Conservation (phyloP, 2,329 filamentous ascomycete genomes). For the Colletotrichum horii region DNA sequence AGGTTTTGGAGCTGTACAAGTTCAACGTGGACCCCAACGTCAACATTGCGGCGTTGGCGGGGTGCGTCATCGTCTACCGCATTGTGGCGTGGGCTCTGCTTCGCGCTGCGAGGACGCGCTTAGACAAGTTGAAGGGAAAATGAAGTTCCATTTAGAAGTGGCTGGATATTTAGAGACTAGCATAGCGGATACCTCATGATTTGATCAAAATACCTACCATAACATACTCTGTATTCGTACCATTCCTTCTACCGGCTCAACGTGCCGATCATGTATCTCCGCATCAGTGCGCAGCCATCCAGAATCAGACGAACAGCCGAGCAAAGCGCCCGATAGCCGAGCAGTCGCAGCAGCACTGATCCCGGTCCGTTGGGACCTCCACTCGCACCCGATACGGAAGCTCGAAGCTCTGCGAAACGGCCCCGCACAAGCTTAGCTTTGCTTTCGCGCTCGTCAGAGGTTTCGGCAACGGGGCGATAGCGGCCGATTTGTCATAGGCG, state of each 20-base stretch:
- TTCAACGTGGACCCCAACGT: slow-evolving; percentile 65
- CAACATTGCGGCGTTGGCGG: slow-evolving; percentile 67
- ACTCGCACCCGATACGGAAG: slow-evolving; percentile 2
- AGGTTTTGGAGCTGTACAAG: slow-evolving; percentile 72
- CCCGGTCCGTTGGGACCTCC: not conserved
- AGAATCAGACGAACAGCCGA: slow-evolving; percentile 12
- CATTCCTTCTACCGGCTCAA: not conserved
- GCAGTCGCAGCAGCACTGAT: slow-evolving; percentile 9
- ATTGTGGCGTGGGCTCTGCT: slow-evolving; percentile 66
- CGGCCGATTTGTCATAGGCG: slow-evolving; percentile 18
- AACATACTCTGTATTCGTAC: too few species aligned
- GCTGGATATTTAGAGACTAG: not conserved
- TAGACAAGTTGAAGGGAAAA: slow-evolving; percentile 44
- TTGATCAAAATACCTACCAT: not conserved
- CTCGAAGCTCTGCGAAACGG: not conserved
- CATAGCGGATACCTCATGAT: not conserved
- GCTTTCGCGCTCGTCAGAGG: not conserved
- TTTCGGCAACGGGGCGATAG: slow-evolving; percentile 4
- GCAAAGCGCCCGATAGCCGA: slow-evolving; percentile 9
- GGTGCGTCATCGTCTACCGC: slow-evolving; percentile 69
- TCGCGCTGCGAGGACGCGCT: slow-evolving; percentile 55
- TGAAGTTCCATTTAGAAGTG: not conserved
- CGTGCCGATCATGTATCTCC: not conserved
- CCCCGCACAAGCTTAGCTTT: not conserved
- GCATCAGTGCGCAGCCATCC: not conserved